Conservation (phyloP, 192 early-diverging fungal species). For the Gigaspora rosea region DNA sequence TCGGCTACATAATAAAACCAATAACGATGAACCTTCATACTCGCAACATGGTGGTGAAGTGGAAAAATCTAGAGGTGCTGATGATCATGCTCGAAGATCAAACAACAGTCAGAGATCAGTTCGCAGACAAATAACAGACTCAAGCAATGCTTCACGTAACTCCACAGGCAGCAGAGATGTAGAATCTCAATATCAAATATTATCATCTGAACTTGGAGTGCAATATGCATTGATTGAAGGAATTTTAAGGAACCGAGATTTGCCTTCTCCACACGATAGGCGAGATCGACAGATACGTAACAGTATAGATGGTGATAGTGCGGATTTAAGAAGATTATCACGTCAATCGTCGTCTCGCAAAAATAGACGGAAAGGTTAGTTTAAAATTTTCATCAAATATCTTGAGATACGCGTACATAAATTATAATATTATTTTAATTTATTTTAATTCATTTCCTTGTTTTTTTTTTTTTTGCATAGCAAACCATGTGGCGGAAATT, state of each 20-base stretch:
- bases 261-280: slow-evolving; percentile 12
- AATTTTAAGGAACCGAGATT: slow-evolving; percentile 24
- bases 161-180: slow-evolving; percentile 4
- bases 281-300: slow-evolving; percentile 19
- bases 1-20: not conserved
- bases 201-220: slow-evolving; percentile 26
- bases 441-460: not conserved
- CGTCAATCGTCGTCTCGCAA: not conserved
- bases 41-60: not conserved
- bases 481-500: too few relatives aligned
- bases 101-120: not conserved
- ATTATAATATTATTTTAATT: not conserved
- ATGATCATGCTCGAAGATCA: not conserved
- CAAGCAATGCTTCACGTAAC: not conserved
- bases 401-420: not conserved
- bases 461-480: not conserved
- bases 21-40: not conserved
- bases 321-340: slow-evolving; percentile 16
- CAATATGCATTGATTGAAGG: slow-evolving; percentile 33
- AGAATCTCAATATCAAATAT: slow-evolving; percentile 24
- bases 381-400: not conserved
- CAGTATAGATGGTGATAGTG: slow-evolving; percentile 14
- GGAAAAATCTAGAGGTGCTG: not conserved
- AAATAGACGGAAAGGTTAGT: slow-evolving; percentile 19
- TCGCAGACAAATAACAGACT: not conserved